Base-by-base conservation (phyloP, 352 stramenopile genomes). In the Phytophthora pinifolia region DNA sequence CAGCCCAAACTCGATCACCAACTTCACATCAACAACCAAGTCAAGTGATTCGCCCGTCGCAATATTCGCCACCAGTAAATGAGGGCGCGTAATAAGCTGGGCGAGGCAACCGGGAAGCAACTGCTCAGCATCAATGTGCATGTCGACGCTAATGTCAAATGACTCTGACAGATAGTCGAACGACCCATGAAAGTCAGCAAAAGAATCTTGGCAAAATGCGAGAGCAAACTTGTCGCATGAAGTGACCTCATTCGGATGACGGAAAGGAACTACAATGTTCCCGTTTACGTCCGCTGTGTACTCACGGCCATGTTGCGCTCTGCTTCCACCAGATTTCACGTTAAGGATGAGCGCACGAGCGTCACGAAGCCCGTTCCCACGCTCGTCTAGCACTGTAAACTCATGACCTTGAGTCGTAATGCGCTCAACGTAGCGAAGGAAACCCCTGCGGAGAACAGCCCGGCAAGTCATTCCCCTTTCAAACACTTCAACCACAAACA, bases 401-500 rank as follows among this genome's bases (percentile, higher is more conserved):
- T 84, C 66, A 25, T 86, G 72, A 8, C 78, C 78, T 54, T 59
- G 54, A 14, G 45, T 52, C 0, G 78, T 82, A 18, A 82, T 58
- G 13, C 62, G 51, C 41, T 86, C 65, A 6, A 84, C 60, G 32
- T 81, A 65, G 14, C 70, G 74, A 15, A 88, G 59, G 54, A 76
- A 77, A 2, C 77, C 77, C 37, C 82, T 85, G 5, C 77, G 70
- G 20, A 88, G 27, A 14, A 88, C 78, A 6, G 77, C 77, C 9
- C 77, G 67, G 25, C 77, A 88, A 1, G 74, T 77, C 17, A 70
- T 65, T 25, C 74, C 69, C 18, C 77, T 79, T 38, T 80, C 74
- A 29, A 88, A 72, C 7, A 88, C 61, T 59, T 88, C 77, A 4
- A 88, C 74, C 9, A 88, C 70, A 43, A 80, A 88, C 6, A 86